Evolutionary conservation across 2,329 filamentous ascomycete genomes (phyloP), one percentile per base, ranked within the genome.

Genomic region (Cladophialophora immunda): DNA sequence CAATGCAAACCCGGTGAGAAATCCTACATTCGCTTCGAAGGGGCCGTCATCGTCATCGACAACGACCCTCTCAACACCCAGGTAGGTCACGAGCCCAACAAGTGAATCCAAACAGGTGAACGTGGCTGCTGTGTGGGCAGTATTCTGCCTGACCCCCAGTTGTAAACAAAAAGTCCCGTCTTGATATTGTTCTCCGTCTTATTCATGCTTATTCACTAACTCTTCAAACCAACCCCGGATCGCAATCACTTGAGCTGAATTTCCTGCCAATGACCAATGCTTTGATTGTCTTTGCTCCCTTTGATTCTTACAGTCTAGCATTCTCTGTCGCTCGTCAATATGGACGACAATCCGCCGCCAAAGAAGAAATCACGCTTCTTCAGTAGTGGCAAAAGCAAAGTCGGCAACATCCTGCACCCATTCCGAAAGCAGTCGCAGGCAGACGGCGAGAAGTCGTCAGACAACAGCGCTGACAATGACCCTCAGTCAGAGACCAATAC

Each of bases 281-380:
- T 53, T 34, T 54, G 38, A 36, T 8, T 11, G 13, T n/a, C 50
- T 59, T 45, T 58, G 32, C 17, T 36, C 29, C 8, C n/a, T 5
- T 32, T 54, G 7, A 11, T 32, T 36, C 27, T 47, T 29, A 25
- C 15, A 27, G 4, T 34, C 15, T 32, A 60, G 8, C 30, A 25
- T 25, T 34, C 34, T 22, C 53, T 19, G 30, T 45, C 29, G n/a
- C 53, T n/a, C 9, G 9, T 58, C 68, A 68, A 54, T 4, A 72
- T 71, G 69, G 62, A 58, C 34, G 69, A 71, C 58, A 45, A 56
- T n/a, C 66, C 64, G 3, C 69, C 67, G 50, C 69, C 69, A 17
- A 61, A 64, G 27, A 71, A 70, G 63, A 66, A 63, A 29, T 70
- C 70, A 29, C 69, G 69, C 58, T 68, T 72, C 59, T 67, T 72